Evolutionary conservation across 352 stramenopile species (phyloP).

Genomic region (Globisporangium spiculum): DNA sequence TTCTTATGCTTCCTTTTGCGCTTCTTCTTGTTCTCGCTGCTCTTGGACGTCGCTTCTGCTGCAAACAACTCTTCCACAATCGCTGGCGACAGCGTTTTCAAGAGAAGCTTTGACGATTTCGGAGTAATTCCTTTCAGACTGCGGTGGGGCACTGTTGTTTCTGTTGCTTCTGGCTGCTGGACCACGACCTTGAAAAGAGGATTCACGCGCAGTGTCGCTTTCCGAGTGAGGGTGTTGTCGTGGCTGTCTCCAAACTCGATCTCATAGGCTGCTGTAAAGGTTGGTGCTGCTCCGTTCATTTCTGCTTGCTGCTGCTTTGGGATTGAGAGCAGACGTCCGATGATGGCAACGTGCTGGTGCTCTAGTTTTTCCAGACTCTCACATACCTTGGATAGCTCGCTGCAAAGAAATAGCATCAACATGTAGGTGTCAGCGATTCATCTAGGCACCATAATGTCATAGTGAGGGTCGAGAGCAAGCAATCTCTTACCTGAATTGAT

Average conservation of each 20-base stretch:
- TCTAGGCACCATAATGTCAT: no score
- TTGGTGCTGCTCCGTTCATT: not conserved
- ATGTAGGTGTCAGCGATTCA: not conserved
- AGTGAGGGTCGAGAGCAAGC: not conserved
- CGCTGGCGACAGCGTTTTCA: conserved; percentile 13
- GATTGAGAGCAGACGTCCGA: conserved; percentile 7
- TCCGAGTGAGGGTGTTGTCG: not conserved
- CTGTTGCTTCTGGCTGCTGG: not conserved
- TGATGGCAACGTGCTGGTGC: not conserved
- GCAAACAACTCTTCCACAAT: conserved; percentile 14
- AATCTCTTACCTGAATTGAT: conserved; percentile 25
- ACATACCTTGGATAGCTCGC: not conserved
- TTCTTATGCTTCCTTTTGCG: conserved; percentile 12
- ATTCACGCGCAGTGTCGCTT: conserved; percentile 5
- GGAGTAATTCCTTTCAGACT: not conserved
- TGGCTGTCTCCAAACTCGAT: conserved; percentile 16
- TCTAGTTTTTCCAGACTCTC: conserved; percentile 6
- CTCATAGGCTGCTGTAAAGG: not conserved
- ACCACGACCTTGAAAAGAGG: conserved; percentile 6
- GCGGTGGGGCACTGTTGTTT: not conserved
- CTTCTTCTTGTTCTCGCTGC: not conserved
- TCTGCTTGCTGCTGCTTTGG: not conserved
- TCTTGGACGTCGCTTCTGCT: not conserved
- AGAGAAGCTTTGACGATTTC: not conserved
- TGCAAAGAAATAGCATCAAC: not conserved